Conservation (phyloP, 2,329 filamentous ascomycete genomes). For the Gnomoniopsis smithogilvyi region DNA sequence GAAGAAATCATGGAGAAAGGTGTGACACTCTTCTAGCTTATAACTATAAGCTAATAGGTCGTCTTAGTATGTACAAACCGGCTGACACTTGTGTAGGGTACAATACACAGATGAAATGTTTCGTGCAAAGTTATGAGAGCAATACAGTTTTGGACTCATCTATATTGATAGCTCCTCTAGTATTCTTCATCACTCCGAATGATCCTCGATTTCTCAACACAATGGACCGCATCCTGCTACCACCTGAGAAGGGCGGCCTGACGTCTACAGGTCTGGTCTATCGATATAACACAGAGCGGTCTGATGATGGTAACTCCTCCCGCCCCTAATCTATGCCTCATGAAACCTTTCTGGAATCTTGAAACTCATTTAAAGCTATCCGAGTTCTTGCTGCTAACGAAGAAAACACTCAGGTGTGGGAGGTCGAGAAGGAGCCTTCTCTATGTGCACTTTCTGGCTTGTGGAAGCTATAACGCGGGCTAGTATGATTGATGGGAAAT, state of each 20-base stretch:
- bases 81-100: constrained; percentile 46
- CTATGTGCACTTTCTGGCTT: constrained; percentile 82
- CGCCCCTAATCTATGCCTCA: neutral
- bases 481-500: constrained; percentile 61
- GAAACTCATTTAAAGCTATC: too few relatives aligned
- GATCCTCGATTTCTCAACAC: constrained; percentile 73
- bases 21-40: constrained; percentile 19
- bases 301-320: constrained; percentile 59
- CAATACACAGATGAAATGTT: constrained; percentile 65
- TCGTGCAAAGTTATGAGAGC: constrained; percentile 74
- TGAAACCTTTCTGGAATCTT: neutral
- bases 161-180: constrained; percentile 71
- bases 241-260: constrained; percentile 71
- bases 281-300: constrained; percentile 66
- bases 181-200: constrained; percentile 77
- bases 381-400: constrained; percentile 2
- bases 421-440: constrained; percentile 72
- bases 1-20: constrained; percentile 75
- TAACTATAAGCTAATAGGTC: neutral
- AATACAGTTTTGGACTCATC: constrained; percentile 69
- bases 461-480: constrained; percentile 75
- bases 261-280: constrained; percentile 74
- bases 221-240: constrained; percentile 66
- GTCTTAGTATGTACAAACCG: neutral
- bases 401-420: constrained; percentile 55